Percentiles rank a stretch among this genome's conserved stretches.
Evolutionary conservation across 495 filamentous ascomycete species (phyloP).

Genomic region (Pseudoneurospora amorphoporcata): DNA sequence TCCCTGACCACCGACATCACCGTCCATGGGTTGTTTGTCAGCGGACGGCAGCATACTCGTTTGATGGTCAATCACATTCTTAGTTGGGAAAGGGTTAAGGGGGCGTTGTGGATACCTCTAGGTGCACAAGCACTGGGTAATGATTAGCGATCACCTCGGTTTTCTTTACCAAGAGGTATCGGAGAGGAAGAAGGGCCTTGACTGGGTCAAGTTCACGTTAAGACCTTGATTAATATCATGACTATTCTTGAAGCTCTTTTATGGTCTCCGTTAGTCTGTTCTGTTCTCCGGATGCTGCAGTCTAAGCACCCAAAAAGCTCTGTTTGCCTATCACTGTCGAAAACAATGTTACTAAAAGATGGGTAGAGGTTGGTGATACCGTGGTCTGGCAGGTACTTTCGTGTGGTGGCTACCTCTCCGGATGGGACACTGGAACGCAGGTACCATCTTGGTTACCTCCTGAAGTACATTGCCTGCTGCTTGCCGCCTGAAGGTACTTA

Average conservation of each 20-base stretch:
- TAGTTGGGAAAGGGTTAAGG: not conserved
- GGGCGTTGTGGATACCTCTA: not conserved
- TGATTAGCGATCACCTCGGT: not conserved
- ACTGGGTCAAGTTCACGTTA: not conserved
- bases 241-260: not conserved
- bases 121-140: not conserved
- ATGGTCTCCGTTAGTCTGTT: not conserved
- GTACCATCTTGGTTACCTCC: not conserved
- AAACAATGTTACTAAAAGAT: not conserved
- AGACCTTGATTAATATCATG: not conserved
- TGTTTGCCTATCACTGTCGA: not conserved
- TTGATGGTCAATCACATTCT: not conserved
- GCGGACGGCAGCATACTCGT: not conserved
- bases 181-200: not conserved
- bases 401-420: not conserved
- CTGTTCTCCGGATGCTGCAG: not conserved
- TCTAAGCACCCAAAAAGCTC: not conserved
- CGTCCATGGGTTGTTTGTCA: not conserved
- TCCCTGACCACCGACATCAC: not conserved
- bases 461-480: not conserved
- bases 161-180: not conserved
- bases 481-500: not conserved
- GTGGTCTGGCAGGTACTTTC: not conserved
- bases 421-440: not conserved
- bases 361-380: not conserved